phyloP scores from a whole-genome alignment of 1,284 basidiomycete genomes.

The Farysia itapuensis region DNA sequence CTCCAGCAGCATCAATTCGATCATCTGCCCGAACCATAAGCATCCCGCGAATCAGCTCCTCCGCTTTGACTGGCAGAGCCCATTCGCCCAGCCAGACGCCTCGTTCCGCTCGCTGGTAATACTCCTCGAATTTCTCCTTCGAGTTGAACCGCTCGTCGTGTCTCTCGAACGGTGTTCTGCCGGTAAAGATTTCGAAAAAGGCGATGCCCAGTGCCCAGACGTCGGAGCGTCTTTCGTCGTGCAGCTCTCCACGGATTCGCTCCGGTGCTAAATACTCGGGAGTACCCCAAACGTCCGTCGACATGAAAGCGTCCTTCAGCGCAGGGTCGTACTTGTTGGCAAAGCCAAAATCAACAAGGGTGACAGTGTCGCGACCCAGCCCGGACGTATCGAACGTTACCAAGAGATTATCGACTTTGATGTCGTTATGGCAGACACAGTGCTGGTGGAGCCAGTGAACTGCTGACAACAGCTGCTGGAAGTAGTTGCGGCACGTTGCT shows the following conservation, averaged over 20 bases:
- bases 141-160: constrained; percentile 38
- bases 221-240: constrained; percentile 47
- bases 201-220: constrained; percentile 51
- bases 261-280: constrained; percentile 51
- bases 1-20: constrained; percentile 30
- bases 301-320: constrained; percentile 25
- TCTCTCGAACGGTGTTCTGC: constrained; percentile 48
- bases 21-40: constrained; percentile 19
- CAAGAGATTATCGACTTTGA: constrained; percentile 49
- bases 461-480: constrained; percentile 35
- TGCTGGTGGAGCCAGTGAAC: constrained; percentile 48
- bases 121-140: constrained; percentile 39
- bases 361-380: constrained; percentile 11
- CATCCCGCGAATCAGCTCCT: constrained; percentile 41
- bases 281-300: constrained; percentile 38
- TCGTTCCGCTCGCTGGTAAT: constrained; percentile 38
- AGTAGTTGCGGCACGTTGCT: constrained; percentile 36
- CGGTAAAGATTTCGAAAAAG: constrained; percentile 51
- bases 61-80: constrained; percentile 24
- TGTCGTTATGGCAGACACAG: constrained; percentile 45
- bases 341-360: constrained; percentile 48
- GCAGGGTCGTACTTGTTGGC: constrained; percentile 41
- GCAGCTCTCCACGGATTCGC: constrained; percentile 25
- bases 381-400: constrained; percentile 35
- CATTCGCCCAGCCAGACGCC: constrained; percentile 38